A percentile compares a stretch with the other conserved stretches of the same genome.
Evolutionary conservation across 352 stramenopile species (phyloP).

Genomic region (Phytophthora capsici): DNA sequence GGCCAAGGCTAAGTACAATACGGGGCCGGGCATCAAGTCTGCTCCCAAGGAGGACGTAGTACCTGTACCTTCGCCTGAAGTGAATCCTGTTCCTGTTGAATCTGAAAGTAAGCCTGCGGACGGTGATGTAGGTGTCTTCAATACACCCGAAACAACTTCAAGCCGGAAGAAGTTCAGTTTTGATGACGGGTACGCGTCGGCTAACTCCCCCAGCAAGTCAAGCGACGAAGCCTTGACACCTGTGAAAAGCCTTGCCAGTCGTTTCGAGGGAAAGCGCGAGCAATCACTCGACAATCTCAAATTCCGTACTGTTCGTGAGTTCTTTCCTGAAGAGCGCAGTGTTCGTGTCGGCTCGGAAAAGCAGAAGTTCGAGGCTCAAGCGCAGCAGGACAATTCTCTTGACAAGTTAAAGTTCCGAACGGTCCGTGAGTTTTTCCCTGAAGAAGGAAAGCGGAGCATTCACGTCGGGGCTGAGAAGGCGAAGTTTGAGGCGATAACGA

Average conservation of each 20-base stretch:
- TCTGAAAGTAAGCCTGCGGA: background rate
- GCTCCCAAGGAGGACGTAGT: slow-evolving; percentile 9
- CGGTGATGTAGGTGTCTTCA: slow-evolving; percentile 2
- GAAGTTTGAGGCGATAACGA: slow-evolving; percentile 44
- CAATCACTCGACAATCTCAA: slow-evolving; percentile 66
- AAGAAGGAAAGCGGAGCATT: slow-evolving; percentile 41
- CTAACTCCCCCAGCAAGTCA: slow-evolving; percentile 22
- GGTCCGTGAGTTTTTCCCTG: slow-evolving; percentile 59
- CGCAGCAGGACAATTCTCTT: slow-evolving; percentile 56
- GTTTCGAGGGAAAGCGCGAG: slow-evolving; percentile 70
- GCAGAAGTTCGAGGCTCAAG: slow-evolving; percentile 48
- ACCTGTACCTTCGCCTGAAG: background rate
- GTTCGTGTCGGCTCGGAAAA: slow-evolving; percentile 45
- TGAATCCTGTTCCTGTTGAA: background rate
- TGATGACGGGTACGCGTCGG: slow-evolving; percentile 14
- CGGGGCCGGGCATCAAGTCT: slow-evolving; percentile 22
- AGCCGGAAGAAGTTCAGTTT: slow-evolving; percentile 25
- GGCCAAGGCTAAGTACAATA: slow-evolving; percentile 43
- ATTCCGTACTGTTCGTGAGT: slow-evolving; percentile 65
- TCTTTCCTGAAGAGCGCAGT: slow-evolving; percentile 53
- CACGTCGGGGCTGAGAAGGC: slow-evolving; percentile 47
- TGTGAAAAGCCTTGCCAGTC: slow-evolving; percentile 68
- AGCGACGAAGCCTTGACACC: slow-evolving; percentile 35
- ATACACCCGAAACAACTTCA: slow-evolving; percentile 19
- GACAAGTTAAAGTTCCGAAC: slow-evolving; percentile 64